phyloP scores from a whole-genome alignment of 2,329 filamentous ascomycete species.

The Arthrinium phaeospermum region DNA sequence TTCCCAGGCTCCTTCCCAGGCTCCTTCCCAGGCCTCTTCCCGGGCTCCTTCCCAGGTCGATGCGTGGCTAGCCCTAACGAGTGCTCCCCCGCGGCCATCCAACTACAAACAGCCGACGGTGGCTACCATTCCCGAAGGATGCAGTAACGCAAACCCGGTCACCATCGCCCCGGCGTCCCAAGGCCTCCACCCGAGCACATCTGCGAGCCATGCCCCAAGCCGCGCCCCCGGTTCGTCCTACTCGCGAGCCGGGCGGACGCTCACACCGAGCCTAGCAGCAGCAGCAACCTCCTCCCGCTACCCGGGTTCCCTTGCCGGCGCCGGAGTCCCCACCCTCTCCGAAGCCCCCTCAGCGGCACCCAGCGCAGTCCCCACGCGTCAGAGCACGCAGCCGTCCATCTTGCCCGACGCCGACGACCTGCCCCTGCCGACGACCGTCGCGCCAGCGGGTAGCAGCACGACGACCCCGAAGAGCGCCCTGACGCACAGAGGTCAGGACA shows the following conservation, averaged over 20 bases:
- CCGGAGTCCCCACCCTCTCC: background rate
- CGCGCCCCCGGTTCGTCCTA: background rate
- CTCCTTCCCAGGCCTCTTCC: background rate
- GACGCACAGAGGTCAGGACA: background rate
- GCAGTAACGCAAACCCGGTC: background rate
- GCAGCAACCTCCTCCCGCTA: background rate
- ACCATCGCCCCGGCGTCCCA: background rate
- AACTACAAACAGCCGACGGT: background rate
- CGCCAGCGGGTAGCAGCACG: background rate
- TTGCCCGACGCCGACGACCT: background rate
- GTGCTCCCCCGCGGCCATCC: background rate
- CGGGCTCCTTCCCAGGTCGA: background rate
- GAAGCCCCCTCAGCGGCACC: background rate
- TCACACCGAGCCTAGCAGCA: background rate
- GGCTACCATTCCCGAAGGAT: background rate
- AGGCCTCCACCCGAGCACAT: background rate
- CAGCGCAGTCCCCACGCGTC: background rate
- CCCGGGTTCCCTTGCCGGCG: too few relatives aligned
- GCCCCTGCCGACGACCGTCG: background rate
- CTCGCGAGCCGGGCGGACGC: background rate
- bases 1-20: conserved; percentile 2
- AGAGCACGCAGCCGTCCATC: background rate
- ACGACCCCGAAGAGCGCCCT: background rate
- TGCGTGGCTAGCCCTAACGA: background rate
- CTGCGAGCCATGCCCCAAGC: background rate